These are phyloP conservation scores for Elaeagnus macrophylla DNA, from an alignment of 306 rosid genomes.

Conservation along the genomic window DNA sequence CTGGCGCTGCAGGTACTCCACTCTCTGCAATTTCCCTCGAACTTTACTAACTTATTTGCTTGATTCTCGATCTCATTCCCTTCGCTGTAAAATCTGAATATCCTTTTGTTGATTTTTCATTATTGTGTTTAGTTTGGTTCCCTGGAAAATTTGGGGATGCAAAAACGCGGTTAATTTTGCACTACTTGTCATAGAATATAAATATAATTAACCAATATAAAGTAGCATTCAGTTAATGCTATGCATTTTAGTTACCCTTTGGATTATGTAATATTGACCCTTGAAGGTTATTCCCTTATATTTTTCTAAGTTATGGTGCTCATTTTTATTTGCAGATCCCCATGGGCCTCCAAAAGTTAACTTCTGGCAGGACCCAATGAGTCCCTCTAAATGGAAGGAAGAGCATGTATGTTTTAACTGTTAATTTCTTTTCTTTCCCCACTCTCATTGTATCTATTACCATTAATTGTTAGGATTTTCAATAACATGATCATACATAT, in stretches of 20 bases:
- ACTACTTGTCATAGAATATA: no score
- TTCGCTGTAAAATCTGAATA: slow-evolving; percentile 4
- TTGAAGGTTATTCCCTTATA: slow-evolving; percentile 1
- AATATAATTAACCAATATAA: no score
- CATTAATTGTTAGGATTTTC: no score
- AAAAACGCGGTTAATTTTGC: background rate
- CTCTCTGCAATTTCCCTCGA: background rate
- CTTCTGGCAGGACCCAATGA: slow-evolving; percentile 77
- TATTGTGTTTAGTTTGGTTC: background rate
- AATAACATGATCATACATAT: no score
- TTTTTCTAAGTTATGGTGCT: slow-evolving; percentile 1
- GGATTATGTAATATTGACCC: background rate
- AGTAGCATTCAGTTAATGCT: no score
- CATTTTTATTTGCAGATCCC: slow-evolving; percentile 48
- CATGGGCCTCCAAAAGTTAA: slow-evolving; percentile 73
- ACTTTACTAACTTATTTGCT: background rate
- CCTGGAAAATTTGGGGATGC: background rate
- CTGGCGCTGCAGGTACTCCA: slow-evolving; percentile 71
- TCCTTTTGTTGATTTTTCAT: background rate
- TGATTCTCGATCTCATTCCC: slow-evolving; percentile 20
- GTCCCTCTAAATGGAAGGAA: slow-evolving; percentile 96
- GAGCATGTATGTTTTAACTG: slow-evolving; percentile 70
- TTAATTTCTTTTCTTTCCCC: no score
- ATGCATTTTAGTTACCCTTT: background rate
- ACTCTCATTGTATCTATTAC: no score